A percentile compares a stretch with the other conserved stretches of the same genome.
Conservation (phyloP, 352 stramenopile species). For the Globisporangium echinulatum region DNA sequence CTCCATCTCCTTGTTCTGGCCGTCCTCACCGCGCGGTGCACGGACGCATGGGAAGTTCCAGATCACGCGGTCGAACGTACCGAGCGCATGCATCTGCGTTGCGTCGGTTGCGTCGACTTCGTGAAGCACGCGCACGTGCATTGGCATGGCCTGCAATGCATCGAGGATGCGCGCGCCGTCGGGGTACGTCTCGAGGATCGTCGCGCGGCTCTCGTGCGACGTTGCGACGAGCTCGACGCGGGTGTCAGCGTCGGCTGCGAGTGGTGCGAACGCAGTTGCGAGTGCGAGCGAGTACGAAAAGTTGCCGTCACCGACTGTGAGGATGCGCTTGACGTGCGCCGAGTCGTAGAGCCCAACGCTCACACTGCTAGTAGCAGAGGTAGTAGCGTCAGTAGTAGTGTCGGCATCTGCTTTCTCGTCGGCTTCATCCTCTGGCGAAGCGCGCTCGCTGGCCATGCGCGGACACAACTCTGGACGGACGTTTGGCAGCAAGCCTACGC, state of each 20-base stretch:
- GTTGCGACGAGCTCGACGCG: constrained; percentile 77
- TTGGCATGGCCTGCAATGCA: constrained; percentile 47
- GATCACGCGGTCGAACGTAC: constrained; percentile 88
- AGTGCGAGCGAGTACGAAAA: constrained; percentile 94
- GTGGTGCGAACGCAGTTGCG: constrained; percentile 39
- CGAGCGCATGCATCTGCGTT: constrained; percentile 62
- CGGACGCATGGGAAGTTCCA: constrained; percentile 97
- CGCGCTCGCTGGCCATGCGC: constrained; percentile 22
- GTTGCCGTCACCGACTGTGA: constrained; percentile 95
- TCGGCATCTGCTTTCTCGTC: not conserved
- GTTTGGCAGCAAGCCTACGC: constrained; percentile 53
- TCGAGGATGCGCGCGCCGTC: constrained; percentile 75
- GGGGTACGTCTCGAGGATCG: constrained; percentile 88
- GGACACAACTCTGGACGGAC: constrained; percentile 73
- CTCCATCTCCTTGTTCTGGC: constrained; percentile 96
- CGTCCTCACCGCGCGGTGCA: constrained; percentile 87
- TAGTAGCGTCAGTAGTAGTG: not conserved
- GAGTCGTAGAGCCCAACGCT: constrained; percentile 58
- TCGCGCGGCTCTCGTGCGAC: constrained; percentile 88
- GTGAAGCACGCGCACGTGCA: constrained; percentile 72
- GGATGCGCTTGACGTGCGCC: constrained; percentile 36
- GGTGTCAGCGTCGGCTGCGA: constrained; percentile 1
- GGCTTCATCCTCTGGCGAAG: not conserved
- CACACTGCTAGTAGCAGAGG: not conserved
- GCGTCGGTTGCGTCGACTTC: constrained; percentile 88